Evolutionary conservation across 306 rosid genomes (phyloP), one percentile per base, ranked within the genome.

Genomic region (Urtica urens): DNA sequence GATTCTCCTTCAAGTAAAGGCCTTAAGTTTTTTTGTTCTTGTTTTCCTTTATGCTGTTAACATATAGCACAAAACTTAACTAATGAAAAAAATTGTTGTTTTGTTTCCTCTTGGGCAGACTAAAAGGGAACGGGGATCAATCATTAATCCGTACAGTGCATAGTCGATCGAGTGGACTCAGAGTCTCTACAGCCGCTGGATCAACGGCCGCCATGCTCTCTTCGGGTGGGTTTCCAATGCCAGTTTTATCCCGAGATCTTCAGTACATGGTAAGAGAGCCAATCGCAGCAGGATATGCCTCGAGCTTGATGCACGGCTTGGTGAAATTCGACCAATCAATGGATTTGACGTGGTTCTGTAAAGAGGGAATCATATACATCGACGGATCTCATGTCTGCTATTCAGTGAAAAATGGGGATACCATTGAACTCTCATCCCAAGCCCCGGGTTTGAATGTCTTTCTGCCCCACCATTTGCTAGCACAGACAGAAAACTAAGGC

Each of bases 231-330:
- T 74, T 67, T 63, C 71, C 58, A 3, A 81, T 84, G 94, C 79
- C 80, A 26, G 73, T 77, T 60, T 60, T 69, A 65, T 84, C 94
- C 13, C 73, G 4, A 51, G 80, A 79, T 52, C 93, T 90, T 56
- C 97, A 90, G 51, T 90, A 81, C 50, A 84, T 79, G 94, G 93
- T 74, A 51, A 80, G 97, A 73, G 97, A 90, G 73, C 94, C 97
- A 31, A 72, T 77, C 52, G 63, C 72, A 12, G 74, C 67, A 0
- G 82, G 70, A 44, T 47, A 52, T 12, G 28, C 52, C 51, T 64
- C 77, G 4, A 65, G 68, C 59, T 67, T 56, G 13, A 72, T 79
- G 92, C 97, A 71, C 31, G 85, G 81, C 44, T 54, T 63, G 15
- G 55, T 84, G 35, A 66, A 52, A 33, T 61, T 71, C 21, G 63